These are phyloP conservation scores for Chaetothyriales sp. DNA, from an alignment of 2,329 filamentous ascomycete species.

Conservation along the genomic window DNA sequence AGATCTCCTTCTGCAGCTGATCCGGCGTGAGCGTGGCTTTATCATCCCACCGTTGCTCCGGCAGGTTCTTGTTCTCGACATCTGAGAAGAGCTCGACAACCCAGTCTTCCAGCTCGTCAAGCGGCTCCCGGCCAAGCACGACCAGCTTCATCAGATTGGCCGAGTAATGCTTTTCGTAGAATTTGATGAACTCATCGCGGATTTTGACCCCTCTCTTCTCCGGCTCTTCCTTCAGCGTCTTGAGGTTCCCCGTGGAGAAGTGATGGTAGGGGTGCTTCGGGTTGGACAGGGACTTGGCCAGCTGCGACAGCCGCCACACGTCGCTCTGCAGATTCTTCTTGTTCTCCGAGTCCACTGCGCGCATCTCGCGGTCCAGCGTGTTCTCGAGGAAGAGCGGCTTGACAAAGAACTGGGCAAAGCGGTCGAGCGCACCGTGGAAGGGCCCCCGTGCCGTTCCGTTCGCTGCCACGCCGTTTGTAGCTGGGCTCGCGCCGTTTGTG, in stretches of 20 bases:
- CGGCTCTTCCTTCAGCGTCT: slow-evolving; percentile 71
- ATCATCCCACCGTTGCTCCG: slow-evolving; percentile 53
- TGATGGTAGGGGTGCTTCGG: slow-evolving; percentile 78
- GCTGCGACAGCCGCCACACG: slow-evolving; percentile 71
- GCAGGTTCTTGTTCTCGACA: slow-evolving; percentile 68
- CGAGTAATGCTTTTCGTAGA: slow-evolving; percentile 79
- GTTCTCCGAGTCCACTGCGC: slow-evolving; percentile 87
- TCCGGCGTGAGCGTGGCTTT: slow-evolving; percentile 42
- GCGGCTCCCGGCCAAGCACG: slow-evolving; percentile 64
- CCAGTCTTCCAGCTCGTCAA: slow-evolving; percentile 76
- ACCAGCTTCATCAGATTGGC: slow-evolving; percentile 90
- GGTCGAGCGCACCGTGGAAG: slow-evolving; percentile 69
- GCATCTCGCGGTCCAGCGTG: slow-evolving; percentile 74
- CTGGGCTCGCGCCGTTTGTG: slow-evolving; percentile 5
- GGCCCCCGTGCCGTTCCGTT: slow-evolving; percentile 29
- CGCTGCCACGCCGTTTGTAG: slow-evolving; percentile 8
- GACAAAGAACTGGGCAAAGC: slow-evolving; percentile 90
- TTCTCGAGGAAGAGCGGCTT: slow-evolving; percentile 72
- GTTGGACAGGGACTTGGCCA: slow-evolving; percentile 80
- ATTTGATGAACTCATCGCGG: slow-evolving; percentile 80
- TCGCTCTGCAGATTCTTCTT: slow-evolving; percentile 95
- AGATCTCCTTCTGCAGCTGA: slow-evolving; percentile 57
- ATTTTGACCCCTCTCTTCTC: slow-evolving; percentile 70
- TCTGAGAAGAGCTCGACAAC: slow-evolving; percentile 68
- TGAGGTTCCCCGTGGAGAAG: slow-evolving; percentile 80